Evolutionary conservation across 1,139 yeast genomes (phyloP).

Genomic region (Kodamaea ohmeri): DNA sequence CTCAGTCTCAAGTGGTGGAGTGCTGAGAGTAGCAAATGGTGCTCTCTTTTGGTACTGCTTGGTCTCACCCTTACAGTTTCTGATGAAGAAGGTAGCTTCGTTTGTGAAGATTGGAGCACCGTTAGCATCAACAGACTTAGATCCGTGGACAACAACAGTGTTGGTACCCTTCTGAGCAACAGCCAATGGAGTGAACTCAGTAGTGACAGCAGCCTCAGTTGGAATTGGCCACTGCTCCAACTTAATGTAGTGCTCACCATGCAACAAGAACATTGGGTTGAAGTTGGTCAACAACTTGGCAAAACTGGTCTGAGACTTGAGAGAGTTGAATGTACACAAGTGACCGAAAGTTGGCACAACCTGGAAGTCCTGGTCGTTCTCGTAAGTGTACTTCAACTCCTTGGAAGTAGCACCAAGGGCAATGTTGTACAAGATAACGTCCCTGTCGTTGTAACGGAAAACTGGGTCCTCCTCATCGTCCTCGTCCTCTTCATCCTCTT

Average conservation of each 20-base stretch:
- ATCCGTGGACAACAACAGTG: slow-evolving; percentile 76
- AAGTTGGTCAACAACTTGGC: slow-evolving; percentile 68
- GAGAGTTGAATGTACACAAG: slow-evolving; percentile 62
- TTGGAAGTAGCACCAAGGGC: slow-evolving; percentile 83
- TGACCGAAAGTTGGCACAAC: slow-evolving; percentile 94
- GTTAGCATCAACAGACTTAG: slow-evolving; percentile 64
- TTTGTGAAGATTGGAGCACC: slow-evolving; percentile 74
- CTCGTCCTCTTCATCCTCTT: slow-evolving; percentile 49
- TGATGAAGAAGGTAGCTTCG: slow-evolving; percentile 81
- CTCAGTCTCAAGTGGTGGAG: slow-evolving; percentile 58
- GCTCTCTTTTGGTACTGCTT: slow-evolving; percentile 47
- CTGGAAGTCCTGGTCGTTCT: slow-evolving; percentile 73
- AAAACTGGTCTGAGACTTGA: slow-evolving; percentile 51
- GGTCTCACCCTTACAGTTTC: slow-evolving; percentile 75
- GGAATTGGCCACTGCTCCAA: slow-evolving; percentile 80
- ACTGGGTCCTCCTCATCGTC: slow-evolving; percentile 50
- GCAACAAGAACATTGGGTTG: slow-evolving; percentile 85
- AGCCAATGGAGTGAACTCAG: slow-evolving; percentile 66
- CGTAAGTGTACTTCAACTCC: slow-evolving; percentile 80
- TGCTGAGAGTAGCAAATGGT: slow-evolving; percentile 60
- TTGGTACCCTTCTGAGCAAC: slow-evolving; percentile 87
- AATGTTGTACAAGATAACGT: slow-evolving; percentile 80
- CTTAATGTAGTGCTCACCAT: slow-evolving; percentile 93
- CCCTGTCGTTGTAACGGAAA: slow-evolving; percentile 58
- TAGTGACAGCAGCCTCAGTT: slow-evolving; percentile 59